Base-by-base conservation (phyloP, 2,329 filamentous ascomycete species). In the Penicillium nordicum region DNA sequence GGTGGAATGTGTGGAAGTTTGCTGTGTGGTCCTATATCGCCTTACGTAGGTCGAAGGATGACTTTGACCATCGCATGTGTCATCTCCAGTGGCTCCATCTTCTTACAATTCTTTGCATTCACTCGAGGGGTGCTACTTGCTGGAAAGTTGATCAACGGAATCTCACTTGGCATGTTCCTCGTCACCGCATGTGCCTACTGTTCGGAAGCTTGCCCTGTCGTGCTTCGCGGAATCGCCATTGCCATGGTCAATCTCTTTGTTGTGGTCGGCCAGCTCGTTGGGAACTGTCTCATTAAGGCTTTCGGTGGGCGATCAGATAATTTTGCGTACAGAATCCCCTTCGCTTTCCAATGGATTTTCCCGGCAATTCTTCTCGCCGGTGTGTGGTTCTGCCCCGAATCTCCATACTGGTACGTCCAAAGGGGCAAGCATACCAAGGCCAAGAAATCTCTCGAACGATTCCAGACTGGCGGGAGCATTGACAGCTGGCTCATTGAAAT, bases 41-140 rank as follows among this genome's bases (percentile, higher is more conserved):
- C 48, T 14, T 53, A 53, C 18, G 32, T 41, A 21, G 54, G 54
- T 32, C 49, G 54, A 36, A 52, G 47, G 21, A 36, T 53, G 42
- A 53, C 29, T 8, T 37, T 57, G 34, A 30, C 16, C 7, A 45
- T 53, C n/a, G 54, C 54, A 14, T 57, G 54, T 46, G 37, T 53
- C 29, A 48, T 57, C 30, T 57, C 54, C 16, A 46, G 29, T 21
- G 54, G 49, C 16, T 51, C 54, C n/a, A 30, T 57, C 27, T 57
- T 57, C 37, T 48, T 57, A 12, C 54, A 57, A 5, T 57, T 57
- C 43, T 57, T 57, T 47, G 54, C 54, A 4, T 57, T 48, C 38
- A 27, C 30, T 5, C 49, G 30, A 5, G 54, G 49, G 5, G 54
- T 57, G 9, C 49, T 57, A 6, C 49, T 53, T 3, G 49, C 54